phyloP scores from a whole-genome alignment of 495 filamentous ascomycete genomes.

The Hypomontagnella monticulosa region DNA sequence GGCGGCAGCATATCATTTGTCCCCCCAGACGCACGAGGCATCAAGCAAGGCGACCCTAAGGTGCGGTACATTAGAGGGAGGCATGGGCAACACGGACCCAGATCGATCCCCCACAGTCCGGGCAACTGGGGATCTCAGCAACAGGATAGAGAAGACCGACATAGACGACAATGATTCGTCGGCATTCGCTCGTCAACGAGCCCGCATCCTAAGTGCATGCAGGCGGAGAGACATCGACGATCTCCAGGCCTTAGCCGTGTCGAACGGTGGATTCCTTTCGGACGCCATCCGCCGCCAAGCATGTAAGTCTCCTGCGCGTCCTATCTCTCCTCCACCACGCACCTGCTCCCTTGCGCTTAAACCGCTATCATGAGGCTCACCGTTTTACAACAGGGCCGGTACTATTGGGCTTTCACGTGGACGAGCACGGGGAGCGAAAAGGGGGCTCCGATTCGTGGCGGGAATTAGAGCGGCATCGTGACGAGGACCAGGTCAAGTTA shows the following conservation, averaged over 20 bases:
- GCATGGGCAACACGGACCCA: background rate
- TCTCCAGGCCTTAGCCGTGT: conserved; percentile 73
- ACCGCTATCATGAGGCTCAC: conserved; percentile 33
- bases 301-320: conserved; percentile 69
- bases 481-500: conserved; percentile 87
- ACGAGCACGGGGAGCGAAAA: conserved; percentile 32
- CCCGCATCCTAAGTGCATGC: conserved; percentile 74
- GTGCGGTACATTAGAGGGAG: conserved; percentile 28
- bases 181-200: conserved; percentile 44
- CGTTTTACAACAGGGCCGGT: conserved; percentile 71
- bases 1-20: conserved; percentile 31
- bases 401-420: conserved; percentile 67
- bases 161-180: conserved; percentile 16
- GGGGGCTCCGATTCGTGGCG: conserved; percentile 55
- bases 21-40: conserved; percentile 20
- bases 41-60: conserved; percentile 15
- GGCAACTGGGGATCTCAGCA: conserved; percentile 22
- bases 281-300: conserved; percentile 83
- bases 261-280: conserved; percentile 77
- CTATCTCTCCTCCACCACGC: conserved; percentile 5
- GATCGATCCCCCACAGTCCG: conserved; percentile 22
- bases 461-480: conserved; percentile 71
- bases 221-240: conserved; percentile 66
- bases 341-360: conserved; percentile 26
- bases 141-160: conserved; percentile 22